Evolutionary conservation across 371 early-diverging fungal genomes (phyloP).

Genomic region (Blastocladiella emersonii): DNA sequence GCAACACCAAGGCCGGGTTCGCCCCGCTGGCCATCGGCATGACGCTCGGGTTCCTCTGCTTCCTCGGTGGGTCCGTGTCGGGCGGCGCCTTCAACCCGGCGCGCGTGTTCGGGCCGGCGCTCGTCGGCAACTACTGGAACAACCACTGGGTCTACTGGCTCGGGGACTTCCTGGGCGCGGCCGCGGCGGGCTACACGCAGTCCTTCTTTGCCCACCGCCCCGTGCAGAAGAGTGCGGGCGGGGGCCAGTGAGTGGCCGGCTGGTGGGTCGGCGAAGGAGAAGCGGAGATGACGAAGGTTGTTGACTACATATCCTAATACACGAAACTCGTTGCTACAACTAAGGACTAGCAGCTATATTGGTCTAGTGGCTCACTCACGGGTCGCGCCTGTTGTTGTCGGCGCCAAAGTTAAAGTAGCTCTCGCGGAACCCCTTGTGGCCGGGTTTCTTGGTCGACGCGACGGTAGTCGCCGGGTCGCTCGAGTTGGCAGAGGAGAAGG

Average conservation of each 20-base stretch:
- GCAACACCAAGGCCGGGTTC: slow-evolving; percentile 43
- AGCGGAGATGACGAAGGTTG: too few relatives aligned
- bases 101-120: slow-evolving; percentile 33
- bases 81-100: slow-evolving; percentile 66
- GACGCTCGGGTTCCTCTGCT: slow-evolving; percentile 49
- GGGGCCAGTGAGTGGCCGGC: too few relatives aligned
- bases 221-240: background rate
- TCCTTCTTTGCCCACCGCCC: slow-evolving; percentile 3
- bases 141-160: slow-evolving; percentile 47
- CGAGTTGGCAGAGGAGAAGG: too few relatives aligned
- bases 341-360: too few relatives aligned
- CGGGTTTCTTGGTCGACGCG: slow-evolving; percentile 6
- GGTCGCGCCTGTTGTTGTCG: too few relatives aligned
- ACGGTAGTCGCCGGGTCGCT: too few relatives aligned
- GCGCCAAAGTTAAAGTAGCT: slow-evolving; percentile 16
- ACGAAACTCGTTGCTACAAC: too few relatives aligned
- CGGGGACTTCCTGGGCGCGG: slow-evolving; percentile 48
- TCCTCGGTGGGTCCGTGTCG: slow-evolving; percentile 43
- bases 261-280: too few relatives aligned
- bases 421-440: slow-evolving; percentile 23
- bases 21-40: slow-evolving; percentile 46
- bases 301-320: too few relatives aligned
- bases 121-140: slow-evolving; percentile 37
- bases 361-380: too few relatives aligned
- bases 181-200: slow-evolving; percentile 29